A percentile compares a stretch with the other conserved stretches of the same genome.
phyloP scores from a whole-genome alignment of 495 filamentous ascomycete genomes.

The Tuber borchii region DNA sequence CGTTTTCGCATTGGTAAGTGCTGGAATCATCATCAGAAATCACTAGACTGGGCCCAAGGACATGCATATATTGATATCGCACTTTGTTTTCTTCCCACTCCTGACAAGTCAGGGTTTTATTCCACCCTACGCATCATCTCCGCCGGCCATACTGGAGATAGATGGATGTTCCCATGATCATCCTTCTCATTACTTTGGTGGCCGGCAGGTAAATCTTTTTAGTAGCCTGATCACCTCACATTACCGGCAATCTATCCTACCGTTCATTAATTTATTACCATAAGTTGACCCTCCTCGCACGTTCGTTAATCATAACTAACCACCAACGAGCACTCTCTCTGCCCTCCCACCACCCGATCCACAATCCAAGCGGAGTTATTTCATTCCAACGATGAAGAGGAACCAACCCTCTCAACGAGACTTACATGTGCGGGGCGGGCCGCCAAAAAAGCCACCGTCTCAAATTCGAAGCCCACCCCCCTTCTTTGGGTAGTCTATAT shows the following conservation, averaged over 20 bases:
- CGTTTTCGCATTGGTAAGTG: background rate
- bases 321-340: background rate
- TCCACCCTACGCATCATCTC: background rate
- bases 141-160: background rate
- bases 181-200: background rate
- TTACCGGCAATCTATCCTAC: background rate
- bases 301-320: background rate
- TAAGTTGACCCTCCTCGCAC: background rate
- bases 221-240: background rate
- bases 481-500: background rate
- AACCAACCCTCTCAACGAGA: background rate
- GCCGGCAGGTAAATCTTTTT: background rate
- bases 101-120: background rate
- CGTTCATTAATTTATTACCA: background rate
- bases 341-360: background rate
- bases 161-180: constrained; percentile 5
- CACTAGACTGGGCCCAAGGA: background rate
- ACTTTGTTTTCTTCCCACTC: background rate
- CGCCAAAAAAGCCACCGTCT: constrained; percentile 1
- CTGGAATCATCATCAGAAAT: background rate
- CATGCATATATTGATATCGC: constrained; percentile 3
- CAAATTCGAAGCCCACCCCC: background rate
- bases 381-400: background rate
- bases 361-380: background rate
- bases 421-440: background rate